Evolutionary conservation across 768 basidiomycete species (phyloP).

Genomic region (Leccinum rimulosum): DNA sequence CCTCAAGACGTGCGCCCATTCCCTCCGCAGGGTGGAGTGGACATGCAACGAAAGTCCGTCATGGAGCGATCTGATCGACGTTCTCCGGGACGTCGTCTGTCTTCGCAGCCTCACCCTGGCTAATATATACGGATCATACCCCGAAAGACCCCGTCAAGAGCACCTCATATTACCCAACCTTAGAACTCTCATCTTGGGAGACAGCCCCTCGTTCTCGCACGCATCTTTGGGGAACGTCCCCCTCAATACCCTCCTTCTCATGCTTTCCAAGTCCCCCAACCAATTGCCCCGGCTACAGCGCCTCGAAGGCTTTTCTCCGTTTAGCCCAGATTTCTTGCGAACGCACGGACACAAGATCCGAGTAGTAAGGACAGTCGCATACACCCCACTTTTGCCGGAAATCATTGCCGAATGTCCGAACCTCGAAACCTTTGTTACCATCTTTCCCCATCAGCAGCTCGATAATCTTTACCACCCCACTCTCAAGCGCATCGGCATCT

Average conservation of each 20-base stretch:
- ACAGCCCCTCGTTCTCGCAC: conserved; percentile 32
- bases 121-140: conserved; percentile 37
- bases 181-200: conserved; percentile 41
- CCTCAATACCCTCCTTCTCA: conserved; percentile 41
- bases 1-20: conserved; percentile 29
- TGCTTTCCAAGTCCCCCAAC: conserved; percentile 31
- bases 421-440: conserved; percentile 40
- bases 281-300: conserved; percentile 41
- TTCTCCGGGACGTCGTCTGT: conserved; percentile 34
- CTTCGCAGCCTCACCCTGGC: conserved; percentile 42
- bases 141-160: conserved; percentile 21
- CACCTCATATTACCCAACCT: conserved; percentile 35
- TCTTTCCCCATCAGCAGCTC: conserved; percentile 34
- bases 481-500: conserved; percentile 42
- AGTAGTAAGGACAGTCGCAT: conserved; percentile 36
- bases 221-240: conserved; percentile 34
- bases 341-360: conserved; percentile 43
- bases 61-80: conserved; percentile 37
- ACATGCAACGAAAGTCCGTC: conserved; percentile 42
- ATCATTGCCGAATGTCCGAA: conserved; percentile 40
- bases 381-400: conserved; percentile 34
- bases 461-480: conserved; percentile 39
- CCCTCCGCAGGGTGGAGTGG: conserved; percentile 47
- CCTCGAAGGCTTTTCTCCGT: conserved; percentile 44
- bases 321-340: conserved; percentile 39